Conservation (phyloP, 805 yeast genomes). For the Diddensiella caesifluorescens region DNA sequence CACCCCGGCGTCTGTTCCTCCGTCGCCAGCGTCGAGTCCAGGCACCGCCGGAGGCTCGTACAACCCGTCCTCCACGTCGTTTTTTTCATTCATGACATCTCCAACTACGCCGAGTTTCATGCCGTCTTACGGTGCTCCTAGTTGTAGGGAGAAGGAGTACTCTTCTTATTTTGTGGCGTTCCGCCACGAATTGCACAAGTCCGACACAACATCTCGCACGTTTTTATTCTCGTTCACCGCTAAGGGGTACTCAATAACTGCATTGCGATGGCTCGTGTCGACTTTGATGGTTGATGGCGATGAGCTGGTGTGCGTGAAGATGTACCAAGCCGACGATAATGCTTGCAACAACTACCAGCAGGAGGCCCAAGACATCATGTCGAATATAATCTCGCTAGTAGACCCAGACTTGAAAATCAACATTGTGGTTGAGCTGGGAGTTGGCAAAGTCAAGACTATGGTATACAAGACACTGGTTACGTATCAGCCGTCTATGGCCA, state of each 20-base stretch:
- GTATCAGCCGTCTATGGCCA: slow-evolving; percentile 56
- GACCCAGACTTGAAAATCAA: slow-evolving; percentile 15
- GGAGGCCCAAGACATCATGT: slow-evolving; percentile 18
- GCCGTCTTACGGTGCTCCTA: neutral
- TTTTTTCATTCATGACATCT: slow-evolving; percentile 2
- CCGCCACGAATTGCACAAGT: slow-evolving; percentile 14
- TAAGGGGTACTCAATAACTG: slow-evolving; percentile 15
- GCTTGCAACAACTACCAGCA: slow-evolving; percentile 13
- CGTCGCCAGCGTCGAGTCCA: slow-evolving; percentile 4
- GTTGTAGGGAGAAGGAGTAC: neutral
- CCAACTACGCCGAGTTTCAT: neutral
- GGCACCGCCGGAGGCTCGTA: slow-evolving; percentile 3
- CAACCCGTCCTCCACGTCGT: neutral
- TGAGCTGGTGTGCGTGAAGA: slow-evolving; percentile 22
- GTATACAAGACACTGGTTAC: slow-evolving; percentile 54
- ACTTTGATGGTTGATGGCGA: slow-evolving; percentile 21
- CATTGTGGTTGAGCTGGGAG: slow-evolving; percentile 55
- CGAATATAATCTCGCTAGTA: slow-evolving; percentile 12
- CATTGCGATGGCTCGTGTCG: slow-evolving; percentile 20
- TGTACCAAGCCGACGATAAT: slow-evolving; percentile 12
- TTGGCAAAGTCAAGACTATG: slow-evolving; percentile 52
- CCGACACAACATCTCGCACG: slow-evolving; percentile 16
- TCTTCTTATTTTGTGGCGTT: slow-evolving; percentile 20
- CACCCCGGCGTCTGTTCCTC: slow-evolving; percentile 2
- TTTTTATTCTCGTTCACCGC: slow-evolving; percentile 18